phyloP scores from a whole-genome alignment of 2,329 filamentous ascomycete species.

The Metarhizium anisopliae region DNA sequence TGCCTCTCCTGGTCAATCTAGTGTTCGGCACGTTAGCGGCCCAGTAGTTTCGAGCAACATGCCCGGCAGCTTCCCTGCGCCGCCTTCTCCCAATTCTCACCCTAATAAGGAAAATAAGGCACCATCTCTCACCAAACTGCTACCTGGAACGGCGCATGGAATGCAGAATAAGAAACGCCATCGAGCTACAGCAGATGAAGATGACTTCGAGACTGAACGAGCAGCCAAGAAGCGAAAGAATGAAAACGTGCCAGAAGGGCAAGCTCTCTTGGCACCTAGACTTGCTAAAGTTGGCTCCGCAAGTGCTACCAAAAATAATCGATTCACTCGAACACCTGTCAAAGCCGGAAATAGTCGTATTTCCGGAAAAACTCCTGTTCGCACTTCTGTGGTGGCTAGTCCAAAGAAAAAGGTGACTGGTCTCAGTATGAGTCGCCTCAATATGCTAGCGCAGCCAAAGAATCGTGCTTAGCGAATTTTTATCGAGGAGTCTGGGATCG shows the following conservation, averaged over 20 bases:
- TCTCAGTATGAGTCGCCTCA: constrained; percentile 49
- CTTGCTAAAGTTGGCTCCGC: constrained; percentile 28
- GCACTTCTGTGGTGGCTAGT: constrained; percentile 24
- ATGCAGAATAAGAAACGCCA: constrained; percentile 59
- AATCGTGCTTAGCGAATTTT: constrained; percentile 31
- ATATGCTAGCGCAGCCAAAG: constrained; percentile 54
- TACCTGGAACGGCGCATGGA: constrained; percentile 48
- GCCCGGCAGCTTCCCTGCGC: constrained; percentile 46
- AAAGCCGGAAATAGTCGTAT: constrained; percentile 12
- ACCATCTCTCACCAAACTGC: constrained; percentile 25
- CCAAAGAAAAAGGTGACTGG: constrained; percentile 43
- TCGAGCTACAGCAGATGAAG: constrained; percentile 47
- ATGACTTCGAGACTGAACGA: constrained; percentile 40
- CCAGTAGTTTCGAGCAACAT: constrained; percentile 40
- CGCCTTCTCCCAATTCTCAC: constrained; percentile 21
- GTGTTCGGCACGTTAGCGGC: constrained; percentile 49
- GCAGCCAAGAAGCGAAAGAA: constrained; percentile 52
- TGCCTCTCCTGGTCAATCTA: constrained; percentile 47
- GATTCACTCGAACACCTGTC: constrained; percentile 16
- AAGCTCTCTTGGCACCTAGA: constrained; percentile 43
- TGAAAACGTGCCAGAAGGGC: constrained; percentile 37
- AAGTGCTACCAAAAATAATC: constrained; percentile 26
- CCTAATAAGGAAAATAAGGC: constrained; percentile 48
- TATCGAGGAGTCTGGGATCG: not conserved
- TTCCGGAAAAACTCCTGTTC: constrained; percentile 9